Evolutionary conservation across 306 rosid species (phyloP), one percentile per base, ranked within the genome.

Genomic region (Boehmeria nivea): DNA sequence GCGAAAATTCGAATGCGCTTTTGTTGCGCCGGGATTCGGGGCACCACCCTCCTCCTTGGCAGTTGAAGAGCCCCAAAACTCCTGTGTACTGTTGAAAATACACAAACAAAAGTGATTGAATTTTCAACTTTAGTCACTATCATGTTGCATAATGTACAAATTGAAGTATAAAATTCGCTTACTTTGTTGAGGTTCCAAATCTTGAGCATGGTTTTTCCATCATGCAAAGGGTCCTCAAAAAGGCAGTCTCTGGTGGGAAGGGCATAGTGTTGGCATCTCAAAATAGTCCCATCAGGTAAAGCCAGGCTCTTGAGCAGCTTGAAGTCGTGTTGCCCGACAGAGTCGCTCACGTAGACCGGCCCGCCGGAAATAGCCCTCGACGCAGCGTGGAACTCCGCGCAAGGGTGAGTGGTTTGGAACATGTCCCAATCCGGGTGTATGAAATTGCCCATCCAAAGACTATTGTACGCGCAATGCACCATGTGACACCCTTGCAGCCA

Each of bases 31-130:
- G 66, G 0, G 78, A 12, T 43, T 60, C 17, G 5, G 78, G 87
- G 31, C 89, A 81, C 94, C 89, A 84, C 20, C 87, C 94, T 71
- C 94, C 96, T 49, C 87, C 96, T 87, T 84, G 94, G 64, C 94
- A 84, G 52, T 87, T 84, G 20, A 84, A 87, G 39, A 71, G 19
- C 6, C 94, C 94, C 59, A 84, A 58, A 54, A 80, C 89, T 18
- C 89, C 85, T 0, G 77, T 66, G 44, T 53, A 81, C 96, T 87
- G 82, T 69, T 44, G 11, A 17, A 53, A 6, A 12, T 18, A 13
- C 33, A 37, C 23, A 27, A 19, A 33, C 0, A 40, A 50, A 38
- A n/a, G n/a, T n/a, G n/a, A n/a, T n/a, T n/a, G n/a, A n/a, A n/a
- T n/a, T n/a, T n/a, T n/a, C n/a, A n/a, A n/a, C n/a, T n/a, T n/a